Evolutionary conservation across 169 alveolate species (phyloP).

Genomic region (Plasmodium malariae): DNA sequence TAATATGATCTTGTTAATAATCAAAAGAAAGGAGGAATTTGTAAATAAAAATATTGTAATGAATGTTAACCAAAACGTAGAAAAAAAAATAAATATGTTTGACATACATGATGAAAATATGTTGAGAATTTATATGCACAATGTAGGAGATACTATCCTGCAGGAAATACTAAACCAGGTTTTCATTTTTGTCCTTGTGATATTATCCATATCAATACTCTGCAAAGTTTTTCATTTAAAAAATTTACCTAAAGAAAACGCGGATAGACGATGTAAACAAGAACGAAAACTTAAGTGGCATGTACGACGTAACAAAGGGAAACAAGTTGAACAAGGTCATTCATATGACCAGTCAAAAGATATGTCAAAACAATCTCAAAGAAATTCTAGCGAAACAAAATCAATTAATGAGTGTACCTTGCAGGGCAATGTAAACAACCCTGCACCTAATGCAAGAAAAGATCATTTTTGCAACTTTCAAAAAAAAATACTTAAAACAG

Average conservation of each 20-base stretch:
- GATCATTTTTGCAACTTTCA: neutral
- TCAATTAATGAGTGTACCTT: neutral
- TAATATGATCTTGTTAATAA: constrained; percentile 39
- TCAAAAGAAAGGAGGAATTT: constrained; percentile 26
- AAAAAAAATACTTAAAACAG: neutral
- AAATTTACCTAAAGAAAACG: neutral
- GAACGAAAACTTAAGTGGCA: neutral
- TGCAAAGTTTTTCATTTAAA: constrained; percentile 29
- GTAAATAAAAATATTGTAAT: constrained; percentile 16
- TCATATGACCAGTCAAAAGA: neutral
- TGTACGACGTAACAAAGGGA: neutral
- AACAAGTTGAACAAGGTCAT: neutral
- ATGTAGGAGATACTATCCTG: constrained; percentile 12
- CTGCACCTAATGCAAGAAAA: neutral
- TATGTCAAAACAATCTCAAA: neutral
- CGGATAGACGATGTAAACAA: neutral
- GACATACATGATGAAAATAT: constrained; percentile 29
- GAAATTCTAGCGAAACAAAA: neutral
- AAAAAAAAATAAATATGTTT: constrained; percentile 28
- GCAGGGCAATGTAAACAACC: neutral
- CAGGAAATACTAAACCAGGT: constrained; percentile 53
- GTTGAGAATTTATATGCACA: constrained; percentile 22
- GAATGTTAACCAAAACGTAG: constrained; percentile 8
- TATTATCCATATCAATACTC: constrained; percentile 42
- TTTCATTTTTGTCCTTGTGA: constrained; percentile 10